Percentiles rank a stretch among this genome's conserved stretches.
Evolutionary conservation across 305 asterid genomes (phyloP).

Genomic region (Ruellia speciosa): DNA sequence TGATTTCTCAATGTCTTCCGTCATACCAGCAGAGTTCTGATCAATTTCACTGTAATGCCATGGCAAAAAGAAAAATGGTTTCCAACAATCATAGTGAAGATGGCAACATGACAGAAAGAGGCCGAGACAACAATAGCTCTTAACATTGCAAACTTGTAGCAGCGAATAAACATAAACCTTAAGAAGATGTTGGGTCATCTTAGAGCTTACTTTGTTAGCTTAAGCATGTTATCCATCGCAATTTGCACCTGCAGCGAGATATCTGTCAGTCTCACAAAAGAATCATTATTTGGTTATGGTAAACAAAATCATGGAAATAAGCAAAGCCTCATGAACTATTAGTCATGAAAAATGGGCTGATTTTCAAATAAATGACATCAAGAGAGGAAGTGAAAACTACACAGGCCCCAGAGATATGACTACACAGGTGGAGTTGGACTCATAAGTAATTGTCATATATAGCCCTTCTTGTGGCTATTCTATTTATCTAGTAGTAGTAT

Average conservation of each 20-base stretch:
- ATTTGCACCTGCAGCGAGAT: conserved; percentile 71
- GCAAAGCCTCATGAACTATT: conserved; percentile 1
- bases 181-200: not conserved
- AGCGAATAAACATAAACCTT: not conserved
- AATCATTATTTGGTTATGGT: not conserved
- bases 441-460: not conserved
- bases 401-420: no score
- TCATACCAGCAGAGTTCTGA: conserved; percentile 55
- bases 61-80: not conserved
- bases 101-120: no score
- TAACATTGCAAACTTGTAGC: not conserved
- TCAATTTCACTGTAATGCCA: conserved; percentile 63
- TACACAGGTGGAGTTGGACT: not conserved
- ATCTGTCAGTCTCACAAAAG: conserved; percentile 35
- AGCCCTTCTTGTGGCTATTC: not conserved
- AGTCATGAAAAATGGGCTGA: conserved; percentile 13
- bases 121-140: no score
- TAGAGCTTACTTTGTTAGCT: conserved; percentile 61
- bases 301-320: conserved; percentile 12
- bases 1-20: conserved; percentile 61
- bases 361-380: not conserved
- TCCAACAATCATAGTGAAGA: no score
- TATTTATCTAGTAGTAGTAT: no score
- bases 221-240: conserved; percentile 74
- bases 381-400: no score